Base-by-base conservation (phyloP, 768 basidiomycete genomes). In the Mycena crocata region DNA sequence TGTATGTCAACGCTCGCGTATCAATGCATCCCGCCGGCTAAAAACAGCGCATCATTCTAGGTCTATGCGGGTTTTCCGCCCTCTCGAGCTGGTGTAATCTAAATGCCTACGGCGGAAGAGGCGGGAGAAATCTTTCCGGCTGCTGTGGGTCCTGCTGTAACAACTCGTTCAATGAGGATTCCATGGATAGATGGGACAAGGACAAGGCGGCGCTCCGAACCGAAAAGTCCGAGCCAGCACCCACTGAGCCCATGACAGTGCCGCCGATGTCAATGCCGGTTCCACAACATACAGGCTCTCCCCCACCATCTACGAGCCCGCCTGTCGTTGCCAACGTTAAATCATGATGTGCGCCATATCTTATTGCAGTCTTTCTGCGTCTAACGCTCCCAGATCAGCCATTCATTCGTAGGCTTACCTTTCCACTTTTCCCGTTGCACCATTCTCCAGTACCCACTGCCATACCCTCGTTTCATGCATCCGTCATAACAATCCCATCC, bases 141-240 rank as follows among this genome's bases (percentile, higher is more conserved):
- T 86, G 86, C 64, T 87, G 85, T 68, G 82, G 79, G 15, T 77
- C 76, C 35, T 87, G 85, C 59, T 86, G 79, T 62, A 72, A 74
- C 23, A 71, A 79, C 13, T 81, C 81, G 3, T 85, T 85, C 71
- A 77, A 85, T 68, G 82, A 82, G 40, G 86, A 87, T 65, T 74
- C 71, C 1, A 82, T 85, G 69, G 83, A 84, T 23, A 76, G 72
- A 45, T 73, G 80, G 42, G 76, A 76, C 49, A 77, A 77, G 65
- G 81, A 85, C 63, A 65, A 80, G 77, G 78, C 76, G 40, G 21
- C 56, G 13, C 26, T 67, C 7, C 44, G 57, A 10, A 35, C 30
- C 3, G 57, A 57, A 17, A 62, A n/a, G 5, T 54, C 71, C n/a
- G 77, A 82, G 54, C 72, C 75, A 5, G 55, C 49, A 32, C 65